Evolutionary conservation across 2,329 filamentous ascomycete species (phyloP).

Genomic region (Sporothrix euskadiensis): DNA sequence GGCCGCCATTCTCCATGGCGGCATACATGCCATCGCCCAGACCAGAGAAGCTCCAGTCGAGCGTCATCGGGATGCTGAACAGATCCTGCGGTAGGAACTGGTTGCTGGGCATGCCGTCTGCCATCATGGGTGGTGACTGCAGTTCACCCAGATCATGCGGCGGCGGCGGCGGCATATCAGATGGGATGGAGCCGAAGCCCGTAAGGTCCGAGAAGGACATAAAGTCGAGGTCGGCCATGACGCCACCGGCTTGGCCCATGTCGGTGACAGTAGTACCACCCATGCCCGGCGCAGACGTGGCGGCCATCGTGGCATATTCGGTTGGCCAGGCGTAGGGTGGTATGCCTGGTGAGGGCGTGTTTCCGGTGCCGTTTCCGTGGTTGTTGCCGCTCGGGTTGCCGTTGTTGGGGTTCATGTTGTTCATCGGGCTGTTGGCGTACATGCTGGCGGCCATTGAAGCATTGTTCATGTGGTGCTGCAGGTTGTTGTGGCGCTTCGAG

Average conservation of each 20-base stretch:
- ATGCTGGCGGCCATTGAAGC: constrained; percentile 34
- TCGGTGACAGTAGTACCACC: neutral
- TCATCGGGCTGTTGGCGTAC: constrained; percentile 47
- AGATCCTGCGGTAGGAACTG: constrained; percentile 90
- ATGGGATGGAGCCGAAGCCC: constrained; percentile 44
- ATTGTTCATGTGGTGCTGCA: constrained; percentile 8
- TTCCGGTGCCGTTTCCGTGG: constrained; percentile 37
- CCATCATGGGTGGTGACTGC: constrained; percentile 40
- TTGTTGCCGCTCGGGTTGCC: neutral
- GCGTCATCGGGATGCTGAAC: constrained; percentile 93
- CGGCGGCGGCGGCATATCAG: constrained; percentile 29
- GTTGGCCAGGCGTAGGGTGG: constrained; percentile 48
- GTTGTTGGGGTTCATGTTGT: constrained; percentile 23
- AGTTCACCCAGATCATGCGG: constrained; percentile 32
- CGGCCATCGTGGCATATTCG: constrained; percentile 41
- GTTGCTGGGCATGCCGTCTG: constrained; percentile 62
- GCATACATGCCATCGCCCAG: constrained; percentile 67
- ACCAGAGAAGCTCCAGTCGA: constrained; percentile 83
- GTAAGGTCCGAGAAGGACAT: constrained; percentile 49
- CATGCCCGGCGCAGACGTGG: constrained; percentile 36
- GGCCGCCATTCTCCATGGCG: constrained; percentile 63
- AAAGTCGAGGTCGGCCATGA: constrained; percentile 31
- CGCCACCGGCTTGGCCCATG: neutral
- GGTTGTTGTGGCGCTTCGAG: constrained; percentile 20
- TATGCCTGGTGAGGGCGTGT: constrained; percentile 48